phyloP scores from a whole-genome alignment of 169 alveolate genomes.

The Plasmodium blacklocki region DNA sequence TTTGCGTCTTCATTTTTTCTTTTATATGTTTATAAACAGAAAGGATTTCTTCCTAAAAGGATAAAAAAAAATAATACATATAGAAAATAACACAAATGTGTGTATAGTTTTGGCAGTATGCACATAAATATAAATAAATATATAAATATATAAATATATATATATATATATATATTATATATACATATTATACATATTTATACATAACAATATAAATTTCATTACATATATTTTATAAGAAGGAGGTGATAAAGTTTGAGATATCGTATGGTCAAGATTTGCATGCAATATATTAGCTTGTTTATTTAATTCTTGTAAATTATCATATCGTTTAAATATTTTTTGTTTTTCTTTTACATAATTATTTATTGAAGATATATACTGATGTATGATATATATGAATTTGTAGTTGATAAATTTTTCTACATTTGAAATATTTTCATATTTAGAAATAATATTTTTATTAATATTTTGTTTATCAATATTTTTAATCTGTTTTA shows the following conservation, averaged over 20 bases:
- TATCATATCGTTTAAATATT: background rate
- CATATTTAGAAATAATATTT: constrained; percentile 41
- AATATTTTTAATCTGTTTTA: constrained; percentile 9
- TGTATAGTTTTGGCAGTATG: background rate
- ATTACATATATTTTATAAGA: background rate
- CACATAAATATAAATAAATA: background rate
- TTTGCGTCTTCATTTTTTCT: constrained; percentile 5
- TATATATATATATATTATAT: background rate
- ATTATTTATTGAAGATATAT: constrained; percentile 35
- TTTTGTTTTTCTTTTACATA: constrained; percentile 27
- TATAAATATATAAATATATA: background rate
- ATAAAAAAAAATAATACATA: background rate
- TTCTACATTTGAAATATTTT: constrained; percentile 50
- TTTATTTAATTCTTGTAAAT: background rate
- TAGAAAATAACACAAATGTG: background rate
- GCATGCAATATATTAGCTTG: background rate
- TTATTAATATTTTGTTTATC: background rate
- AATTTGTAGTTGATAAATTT: constrained; percentile 33
- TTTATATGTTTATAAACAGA: background rate
- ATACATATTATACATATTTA: background rate
- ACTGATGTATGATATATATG: background rate
- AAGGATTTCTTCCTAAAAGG: constrained; percentile 3
- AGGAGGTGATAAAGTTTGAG: background rate
- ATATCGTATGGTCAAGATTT: background rate
- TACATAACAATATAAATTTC: too few relatives aligned